Evolutionary conservation across 306 rosid species (phyloP), one percentile per base, ranked within the genome.

Genomic region (Dalbergia cultrata): DNA sequence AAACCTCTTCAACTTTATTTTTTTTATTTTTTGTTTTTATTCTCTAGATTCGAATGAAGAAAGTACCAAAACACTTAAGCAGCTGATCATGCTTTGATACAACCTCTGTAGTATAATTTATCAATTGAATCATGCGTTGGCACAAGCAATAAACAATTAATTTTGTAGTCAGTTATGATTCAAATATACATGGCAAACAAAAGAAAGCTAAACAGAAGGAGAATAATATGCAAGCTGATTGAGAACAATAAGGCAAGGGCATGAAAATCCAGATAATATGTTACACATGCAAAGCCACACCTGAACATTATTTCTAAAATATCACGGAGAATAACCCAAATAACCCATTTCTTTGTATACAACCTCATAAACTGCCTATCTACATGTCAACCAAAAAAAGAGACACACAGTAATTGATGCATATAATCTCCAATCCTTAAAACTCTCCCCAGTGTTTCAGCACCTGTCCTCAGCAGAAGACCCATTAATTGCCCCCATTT

Each of bases 391-490:
- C 19, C 31, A 49, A 78, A 57, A 78, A 70, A 43, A 72, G 6
- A 53, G 3, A 50, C 56, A 50, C 21, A 54, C 5, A 44, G 5
- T 2, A 54, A 37, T 7, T 31, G 59, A 76, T 49, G 50, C 17
- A 53, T 18, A 43, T 31, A 50, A 49, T 49, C 59, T 72, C 21
- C 35, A 71, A 57, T 75, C 53, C 75, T 59, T 10, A 78, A 62
- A 41, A 64, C 53, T 47, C 26, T 10, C 4, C 5, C 10, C 0
- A 17, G 2, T 35, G 35, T 53, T 13, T 75, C 88, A 90, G 76
- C 91, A 87, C 75, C 49, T 88, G 18, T 91, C 92, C 57, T 88
- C 91, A 56, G 67, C 80, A 4, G 60, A 67, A 44, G 85, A 56
- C 26, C 80, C 87, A 67, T 81, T 76, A 9, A 65, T 74, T 35